Base-by-base conservation (phyloP, 257 asterid genomes). In the Solanum sejunctum region DNA sequence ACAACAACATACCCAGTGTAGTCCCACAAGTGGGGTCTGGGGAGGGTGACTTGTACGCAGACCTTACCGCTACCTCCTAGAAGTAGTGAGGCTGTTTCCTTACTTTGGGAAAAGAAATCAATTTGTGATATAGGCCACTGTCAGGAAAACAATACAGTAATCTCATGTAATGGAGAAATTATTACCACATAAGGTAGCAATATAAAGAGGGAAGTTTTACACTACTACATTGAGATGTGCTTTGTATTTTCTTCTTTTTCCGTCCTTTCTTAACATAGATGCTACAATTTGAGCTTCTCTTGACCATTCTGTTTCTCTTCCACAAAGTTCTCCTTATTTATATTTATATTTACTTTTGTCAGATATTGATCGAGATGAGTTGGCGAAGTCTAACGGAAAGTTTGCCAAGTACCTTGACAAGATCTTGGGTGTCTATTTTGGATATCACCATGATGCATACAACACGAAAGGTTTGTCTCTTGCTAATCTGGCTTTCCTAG, bases 401-500 rank as follows among this genome's bases (percentile, higher is more conserved):
- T 92, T 86, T 85, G 97, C 99, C 23, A 92, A 91, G 90, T 96
- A 96, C 87, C 88, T 95, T 52, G 86, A 90, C 95, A 95, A 92
- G 93, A 93, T 96, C 63, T 88, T 95, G 90, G 98, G 90, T 3
- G 95, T 95, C 56, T 96, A 93, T 89, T 96, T 91, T 82, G 86
- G 91, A 28, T 96, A 96, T 88, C 98, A 96, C 90, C 96, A 86
- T 26, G 98, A 95, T 39, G 95, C 97, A 58, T 96, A 93, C 93
- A 88, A 86, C 91, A 93, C 91, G 41, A 96, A 89, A 93, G 99
- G 99, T 96, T 70, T 81, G 91, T 81, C 45, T 51, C 55, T 54
- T 61, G 45, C 82, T 63, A 77, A 52, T 26, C 47, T 26, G 39
- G 49, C 16, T 26, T 77, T 77, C 17, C 26, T 52, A 26, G 82